Conservation (phyloP, 352 stramenopile genomes). For the Phytophthora cryptogea region DNA sequence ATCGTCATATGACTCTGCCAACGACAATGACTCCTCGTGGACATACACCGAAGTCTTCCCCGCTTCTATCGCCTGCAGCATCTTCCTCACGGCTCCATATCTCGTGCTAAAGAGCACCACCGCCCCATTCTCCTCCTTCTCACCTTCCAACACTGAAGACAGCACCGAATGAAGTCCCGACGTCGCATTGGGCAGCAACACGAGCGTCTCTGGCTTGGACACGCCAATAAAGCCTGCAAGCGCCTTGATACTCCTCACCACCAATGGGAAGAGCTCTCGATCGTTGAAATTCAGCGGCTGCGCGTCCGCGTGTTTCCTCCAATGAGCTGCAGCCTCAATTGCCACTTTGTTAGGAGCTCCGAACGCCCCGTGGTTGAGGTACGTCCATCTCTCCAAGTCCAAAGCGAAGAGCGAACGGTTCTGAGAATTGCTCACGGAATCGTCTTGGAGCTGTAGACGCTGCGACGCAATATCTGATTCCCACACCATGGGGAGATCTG, state of each 20-base stretch:
- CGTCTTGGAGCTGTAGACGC: constrained; percentile 21
- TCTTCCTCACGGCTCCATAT: constrained; percentile 95
- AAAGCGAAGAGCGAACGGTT: constrained; percentile 56
- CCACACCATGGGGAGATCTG: constrained; percentile 9
- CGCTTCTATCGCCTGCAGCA: constrained; percentile 60
- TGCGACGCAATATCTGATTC: constrained; percentile 22
- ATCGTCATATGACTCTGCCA: constrained; percentile 71
- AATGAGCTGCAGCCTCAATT: constrained; percentile 65
- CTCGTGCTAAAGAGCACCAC: constrained; percentile 81
- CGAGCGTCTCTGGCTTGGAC: constrained; percentile 51
- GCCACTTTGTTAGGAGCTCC: constrained; percentile 77
- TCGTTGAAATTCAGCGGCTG: constrained; percentile 94
- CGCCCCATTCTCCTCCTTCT: constrained; percentile 26
- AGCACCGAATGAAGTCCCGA: constrained; percentile 89
- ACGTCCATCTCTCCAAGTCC: constrained; percentile 81
- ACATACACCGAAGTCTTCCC: constrained; percentile 32
- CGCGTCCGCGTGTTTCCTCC: constrained; percentile 79
- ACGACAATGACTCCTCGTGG: constrained; percentile 62
- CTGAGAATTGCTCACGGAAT: constrained; percentile 24
- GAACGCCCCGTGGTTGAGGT: constrained; percentile 96
- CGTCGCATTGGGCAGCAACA: constrained; percentile 91
- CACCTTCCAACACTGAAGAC: constrained; percentile 40
- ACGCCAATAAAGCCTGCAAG: constrained; percentile 76
- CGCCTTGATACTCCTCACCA: constrained; percentile 79
- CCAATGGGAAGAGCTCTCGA: constrained; percentile 89